These are phyloP conservation scores for Rachicladosporium sp. DNA, from an alignment of 2,329 filamentous ascomycete species.

Conservation along the genomic window DNA sequence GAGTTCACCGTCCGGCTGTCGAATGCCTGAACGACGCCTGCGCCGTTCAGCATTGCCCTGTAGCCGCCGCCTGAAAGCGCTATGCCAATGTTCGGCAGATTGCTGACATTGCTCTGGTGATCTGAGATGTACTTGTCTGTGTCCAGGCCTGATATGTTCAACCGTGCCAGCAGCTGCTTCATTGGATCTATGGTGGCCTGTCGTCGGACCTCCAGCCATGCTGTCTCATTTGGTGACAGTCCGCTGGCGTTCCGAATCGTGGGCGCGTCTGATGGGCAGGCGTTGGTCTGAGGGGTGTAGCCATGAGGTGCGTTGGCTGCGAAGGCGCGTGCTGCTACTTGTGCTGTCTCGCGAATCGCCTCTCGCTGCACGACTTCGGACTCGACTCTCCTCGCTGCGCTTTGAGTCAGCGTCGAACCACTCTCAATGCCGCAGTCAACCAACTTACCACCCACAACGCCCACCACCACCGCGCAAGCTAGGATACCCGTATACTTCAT, in stretches of 20 bases:
- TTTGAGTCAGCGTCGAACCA: too few species aligned
- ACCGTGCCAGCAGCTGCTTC: slow-evolving; percentile 55
- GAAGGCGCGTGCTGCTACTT: slow-evolving; percentile 13
- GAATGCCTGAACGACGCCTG: slow-evolving; percentile 66
- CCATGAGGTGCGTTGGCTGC: slow-evolving; percentile 48
- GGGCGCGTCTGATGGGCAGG: slow-evolving; percentile 60
- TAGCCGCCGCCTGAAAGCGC: slow-evolving; percentile 78
- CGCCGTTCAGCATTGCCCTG: slow-evolving; percentile 73
- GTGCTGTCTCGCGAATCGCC: not conserved
- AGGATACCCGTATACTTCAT: too few species aligned
- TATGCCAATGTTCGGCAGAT: slow-evolving; percentile 58
- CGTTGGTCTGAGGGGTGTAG: slow-evolving; percentile 57
- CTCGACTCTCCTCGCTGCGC: not conserved
- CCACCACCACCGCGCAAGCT: too few species aligned
- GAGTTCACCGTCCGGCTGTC: slow-evolving; percentile 57
- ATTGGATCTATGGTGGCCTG: slow-evolving; percentile 65
- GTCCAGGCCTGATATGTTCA: slow-evolving; percentile 69
- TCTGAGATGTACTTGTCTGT: slow-evolving; percentile 58
- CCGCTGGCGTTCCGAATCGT: slow-evolving; percentile 49
- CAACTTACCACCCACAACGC: too few species aligned
- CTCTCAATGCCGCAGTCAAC: too few species aligned
- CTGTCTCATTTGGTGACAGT: slow-evolving; percentile 56
- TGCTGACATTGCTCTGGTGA: slow-evolving; percentile 41
- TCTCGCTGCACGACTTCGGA: not conserved
- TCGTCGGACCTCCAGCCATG: slow-evolving; percentile 62